Base-by-base conservation (phyloP, 257 asterid species). In the Cruciata laevipes region DNA sequence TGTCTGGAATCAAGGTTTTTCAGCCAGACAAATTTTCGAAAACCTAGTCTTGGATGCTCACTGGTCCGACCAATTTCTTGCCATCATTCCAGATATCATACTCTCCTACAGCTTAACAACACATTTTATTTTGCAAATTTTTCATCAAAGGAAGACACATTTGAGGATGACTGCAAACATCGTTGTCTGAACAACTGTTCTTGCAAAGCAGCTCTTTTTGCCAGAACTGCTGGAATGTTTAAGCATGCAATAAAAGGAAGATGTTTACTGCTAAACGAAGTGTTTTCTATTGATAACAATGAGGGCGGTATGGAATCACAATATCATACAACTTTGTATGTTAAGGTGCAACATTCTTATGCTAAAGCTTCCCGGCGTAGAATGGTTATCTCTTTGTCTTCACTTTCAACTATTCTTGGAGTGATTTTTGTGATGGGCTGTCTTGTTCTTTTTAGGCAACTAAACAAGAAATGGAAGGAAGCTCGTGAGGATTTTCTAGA, bases 131-230 rank as follows among this genome's bases (percentile, higher is more conserved):
- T 67, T 24, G 65, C 51, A 27, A 7, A 0, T 4, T 3, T 1
- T 40, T n/a, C 56, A 23, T 49, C 8, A 25, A 58, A n/a, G 7
- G 65, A 70, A 3, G 59, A 53, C 13, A 53, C 59, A 6, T 2
- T 18, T 5, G 59, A 6, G 24, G 59, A 53, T 18, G 67, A 67
- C 21, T 78, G 82, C 74, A 74, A 70, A 66, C 67, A 9, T 16
- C 25, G 13, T 4, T 73, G 78, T 47, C 49, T 77, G 10, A 69
- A 44, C 4, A 60, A 73, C n/a, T 73, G 79, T 56, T 63, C 74
- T 0, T 78, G 82, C 63, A 67, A 56, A 68, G 82, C 76, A 18
- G 76, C 73, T 37, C 53, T 59, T 12, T 73, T 77, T 58, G 18
- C 10, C 38, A 37, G 12, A 31, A 35, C 42, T 52, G 4, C 16